Evolutionary conservation across 768 basidiomycete species (phyloP).

Genomic region (Zangia roseola): DNA sequence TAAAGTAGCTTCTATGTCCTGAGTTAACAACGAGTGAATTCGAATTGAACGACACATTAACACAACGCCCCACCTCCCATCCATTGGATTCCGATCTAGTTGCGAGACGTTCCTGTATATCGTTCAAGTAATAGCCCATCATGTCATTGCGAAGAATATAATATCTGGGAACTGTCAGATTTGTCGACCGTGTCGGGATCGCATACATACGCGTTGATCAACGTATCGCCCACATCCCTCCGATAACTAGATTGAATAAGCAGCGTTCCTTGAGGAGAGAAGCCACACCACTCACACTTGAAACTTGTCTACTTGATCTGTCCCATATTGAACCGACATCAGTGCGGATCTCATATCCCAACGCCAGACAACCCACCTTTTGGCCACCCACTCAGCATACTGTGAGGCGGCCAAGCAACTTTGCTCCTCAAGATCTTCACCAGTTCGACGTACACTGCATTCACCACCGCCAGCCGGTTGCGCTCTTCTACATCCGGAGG

Average conservation of each 20-base stretch:
- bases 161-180: constrained; percentile 48
- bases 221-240: constrained; percentile 81
- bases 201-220: constrained; percentile 76
- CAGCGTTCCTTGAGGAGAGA: background rate
- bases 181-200: background rate
- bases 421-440: constrained; percentile 72
- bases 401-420: constrained; percentile 63
- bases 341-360: background rate
- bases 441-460: constrained; percentile 76
- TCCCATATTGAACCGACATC: constrained; percentile 3
- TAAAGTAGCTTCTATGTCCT: constrained; percentile 86
- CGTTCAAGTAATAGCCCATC: constrained; percentile 66
- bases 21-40: constrained; percentile 5
- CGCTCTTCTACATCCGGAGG: constrained; percentile 28
- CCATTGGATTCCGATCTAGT: constrained; percentile 42
- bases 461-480: constrained; percentile 55
- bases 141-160: constrained; percentile 86
- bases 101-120: constrained; percentile 55
- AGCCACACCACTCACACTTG: constrained; percentile 53
- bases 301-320: constrained; percentile 82
- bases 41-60: background rate
- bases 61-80: constrained; percentile 67
- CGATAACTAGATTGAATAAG: constrained; percentile 56
- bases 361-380: constrained; percentile 51
- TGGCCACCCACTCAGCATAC: constrained; percentile 50